Conservation (phyloP, 768 basidiomycete genomes). For the Saitozyma sp. region DNA sequence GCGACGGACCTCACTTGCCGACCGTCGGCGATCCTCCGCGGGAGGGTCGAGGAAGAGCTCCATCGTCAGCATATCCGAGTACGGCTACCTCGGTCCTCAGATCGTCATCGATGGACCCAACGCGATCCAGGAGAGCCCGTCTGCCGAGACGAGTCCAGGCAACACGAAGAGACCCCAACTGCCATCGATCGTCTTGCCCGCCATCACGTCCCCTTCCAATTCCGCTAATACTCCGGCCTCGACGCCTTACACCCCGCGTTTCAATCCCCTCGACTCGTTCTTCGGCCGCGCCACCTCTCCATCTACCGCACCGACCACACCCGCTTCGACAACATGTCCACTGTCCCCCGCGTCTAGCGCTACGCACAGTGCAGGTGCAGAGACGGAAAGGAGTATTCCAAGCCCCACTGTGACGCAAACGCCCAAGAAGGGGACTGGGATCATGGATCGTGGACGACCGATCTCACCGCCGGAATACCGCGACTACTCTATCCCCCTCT, state of each 20-base stretch:
- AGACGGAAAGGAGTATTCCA: no score
- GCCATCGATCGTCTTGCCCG: slow-evolving; percentile 24
- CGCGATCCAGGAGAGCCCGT: neutral
- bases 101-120: slow-evolving; percentile 37
- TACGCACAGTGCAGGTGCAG: no score
- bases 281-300: slow-evolving; percentile 22
- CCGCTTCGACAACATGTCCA: neutral
- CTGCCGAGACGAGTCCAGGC: neutral
- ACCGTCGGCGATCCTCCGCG: slow-evolving; percentile 9
- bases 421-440: slow-evolving; percentile 1
- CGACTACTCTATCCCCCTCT: slow-evolving; percentile 10
- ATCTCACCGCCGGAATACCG: slow-evolving; percentile 31
- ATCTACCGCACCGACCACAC: neutral
- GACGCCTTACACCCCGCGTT: slow-evolving; percentile 23
- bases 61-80: slow-evolving; percentile 40
- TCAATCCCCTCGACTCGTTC: slow-evolving; percentile 38
- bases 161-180: neutral
- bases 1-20: neutral
- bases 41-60: slow-evolving; percentile 28
- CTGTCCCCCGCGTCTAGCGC: slow-evolving; percentile 3
- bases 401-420: no score
- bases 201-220: slow-evolving; percentile 18
- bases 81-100: slow-evolving; percentile 40
- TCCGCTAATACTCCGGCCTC: slow-evolving; percentile 6
- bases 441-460: slow-evolving; percentile 39